Evolutionary conservation across 2,329 filamentous ascomycete species (phyloP).

Genomic region (Penicillium thymicola): DNA sequence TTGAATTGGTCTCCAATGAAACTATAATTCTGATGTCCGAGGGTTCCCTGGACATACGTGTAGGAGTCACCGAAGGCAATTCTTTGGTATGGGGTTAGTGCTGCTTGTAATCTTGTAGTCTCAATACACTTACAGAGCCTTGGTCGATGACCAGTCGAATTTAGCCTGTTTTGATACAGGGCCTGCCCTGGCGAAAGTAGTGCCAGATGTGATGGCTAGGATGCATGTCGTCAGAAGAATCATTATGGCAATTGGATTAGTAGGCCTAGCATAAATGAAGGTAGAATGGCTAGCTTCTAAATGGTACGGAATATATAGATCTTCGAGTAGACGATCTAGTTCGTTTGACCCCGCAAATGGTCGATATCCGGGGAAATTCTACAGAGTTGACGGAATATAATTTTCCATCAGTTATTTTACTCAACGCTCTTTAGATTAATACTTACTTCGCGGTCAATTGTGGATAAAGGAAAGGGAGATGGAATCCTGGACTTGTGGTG

Average conservation of each 20-base stretch:
- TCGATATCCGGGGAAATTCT: constrained; percentile 11
- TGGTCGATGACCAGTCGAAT: constrained; percentile 19
- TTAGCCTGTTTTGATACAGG: constrained; percentile 8
- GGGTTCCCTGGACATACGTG: constrained; percentile 52
- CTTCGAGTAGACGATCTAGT: neutral
- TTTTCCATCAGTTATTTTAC: constrained; percentile 9
- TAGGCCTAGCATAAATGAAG: neutral
- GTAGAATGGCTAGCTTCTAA: neutral
- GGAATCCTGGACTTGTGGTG: neutral
- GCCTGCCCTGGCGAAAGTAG: neutral
- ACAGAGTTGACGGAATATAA: constrained; percentile 3
- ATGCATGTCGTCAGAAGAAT: neutral
- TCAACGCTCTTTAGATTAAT: too few species aligned
- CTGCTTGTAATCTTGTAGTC: too few species aligned
- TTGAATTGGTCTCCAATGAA: constrained; percentile 56
- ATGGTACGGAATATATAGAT: constrained; percentile 1
- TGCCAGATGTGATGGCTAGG: neutral
- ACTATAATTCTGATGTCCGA: constrained; percentile 51
- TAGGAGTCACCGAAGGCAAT: constrained; percentile 35
- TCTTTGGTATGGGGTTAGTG: constrained; percentile 6
- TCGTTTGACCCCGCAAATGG: constrained; percentile 14
- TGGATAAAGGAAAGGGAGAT: neutral
- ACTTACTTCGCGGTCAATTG: neutral
- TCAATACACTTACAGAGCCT: constrained; percentile 7
- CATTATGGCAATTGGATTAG: neutral